A percentile compares a stretch with the other conserved stretches of the same genome.
These are phyloP conservation scores for Solanum virginianum DNA, from an alignment of 257 asterid species.

Conservation along the genomic window DNA sequence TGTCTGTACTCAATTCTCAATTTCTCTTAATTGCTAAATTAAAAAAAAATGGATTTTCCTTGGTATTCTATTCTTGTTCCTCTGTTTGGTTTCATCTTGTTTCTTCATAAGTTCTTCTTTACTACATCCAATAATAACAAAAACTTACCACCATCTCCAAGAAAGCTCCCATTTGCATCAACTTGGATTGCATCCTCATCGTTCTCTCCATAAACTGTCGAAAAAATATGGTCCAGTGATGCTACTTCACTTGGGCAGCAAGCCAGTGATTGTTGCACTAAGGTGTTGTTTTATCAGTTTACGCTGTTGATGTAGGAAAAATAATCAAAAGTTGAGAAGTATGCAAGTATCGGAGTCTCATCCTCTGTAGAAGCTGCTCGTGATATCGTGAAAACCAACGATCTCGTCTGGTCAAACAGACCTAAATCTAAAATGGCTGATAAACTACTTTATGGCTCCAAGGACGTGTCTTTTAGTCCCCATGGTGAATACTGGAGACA, in stretches of 20 bases:
- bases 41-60: not conserved
- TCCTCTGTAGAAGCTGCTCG: slow-evolving; percentile 28
- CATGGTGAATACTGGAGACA: slow-evolving; percentile 42
- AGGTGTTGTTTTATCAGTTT: too few species aligned
- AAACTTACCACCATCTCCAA: slow-evolving; percentile 27
- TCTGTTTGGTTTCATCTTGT: not conserved
- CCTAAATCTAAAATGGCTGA: slow-evolving; percentile 13
- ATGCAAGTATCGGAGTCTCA: too few species aligned
- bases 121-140: not conserved
- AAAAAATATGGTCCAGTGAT: slow-evolving; percentile 26
- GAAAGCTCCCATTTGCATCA: slow-evolving; percentile 28
- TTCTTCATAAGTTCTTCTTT: not conserved
- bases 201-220: slow-evolving; percentile 22
- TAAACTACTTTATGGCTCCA: slow-evolving; percentile 3
- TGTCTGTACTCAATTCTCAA: not conserved
- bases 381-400: slow-evolving; percentile 29
- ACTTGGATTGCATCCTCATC: slow-evolving; percentile 17
- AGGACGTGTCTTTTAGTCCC: slow-evolving; percentile 17
- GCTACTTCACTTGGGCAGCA: slow-evolving; percentile 28
- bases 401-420: slow-evolving; percentile 20
- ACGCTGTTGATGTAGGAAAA: too few species aligned
- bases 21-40: not conserved
- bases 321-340: too few species aligned
- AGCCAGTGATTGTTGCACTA: slow-evolving; percentile 18
- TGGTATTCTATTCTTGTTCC: not conserved